These are phyloP conservation scores for Datura wrightii DNA, from an alignment of 257 asterid genomes.

Conservation along the genomic window DNA sequence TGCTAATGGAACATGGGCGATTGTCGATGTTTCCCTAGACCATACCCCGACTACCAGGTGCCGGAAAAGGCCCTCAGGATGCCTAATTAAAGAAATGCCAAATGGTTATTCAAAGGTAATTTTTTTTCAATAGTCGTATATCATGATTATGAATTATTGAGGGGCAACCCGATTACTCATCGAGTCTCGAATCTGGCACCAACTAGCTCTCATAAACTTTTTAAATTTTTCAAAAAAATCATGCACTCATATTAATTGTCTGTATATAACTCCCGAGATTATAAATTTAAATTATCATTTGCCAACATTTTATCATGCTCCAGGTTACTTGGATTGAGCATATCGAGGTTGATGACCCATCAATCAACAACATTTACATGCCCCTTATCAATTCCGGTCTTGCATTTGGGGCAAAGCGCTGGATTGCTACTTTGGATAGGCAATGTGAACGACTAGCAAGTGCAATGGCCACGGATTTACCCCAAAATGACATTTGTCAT, in stretches of 20 bases:
- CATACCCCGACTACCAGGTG: constrained; percentile 26
- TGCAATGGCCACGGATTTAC: background rate
- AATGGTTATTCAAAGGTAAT: constrained; percentile 57
- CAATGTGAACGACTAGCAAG: constrained; percentile 51
- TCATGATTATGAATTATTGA: too few relatives aligned
- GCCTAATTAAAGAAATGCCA: constrained; percentile 51
- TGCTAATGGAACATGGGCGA: constrained; percentile 50
- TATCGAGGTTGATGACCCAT: constrained; percentile 47
- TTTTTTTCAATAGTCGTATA: background rate
- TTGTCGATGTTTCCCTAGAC: constrained; percentile 64
- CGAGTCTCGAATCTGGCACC: too few relatives aligned
- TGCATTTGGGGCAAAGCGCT: constrained; percentile 64
- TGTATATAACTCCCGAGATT: background rate
- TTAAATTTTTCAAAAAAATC: background rate
- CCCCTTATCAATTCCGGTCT: constrained; percentile 51
- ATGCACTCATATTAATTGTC: background rate
- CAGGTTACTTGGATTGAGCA: constrained; percentile 73
- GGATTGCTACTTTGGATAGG: constrained; percentile 51
- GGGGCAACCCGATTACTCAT: too few relatives aligned
- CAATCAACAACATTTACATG: constrained; percentile 41
- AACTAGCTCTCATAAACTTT: too few relatives aligned
- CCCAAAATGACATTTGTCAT: constrained; percentile 16
- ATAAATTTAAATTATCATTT: background rate
- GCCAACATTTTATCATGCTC: background rate
- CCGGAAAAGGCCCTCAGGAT: constrained; percentile 66